Percentiles rank a stretch among this genome's conserved stretches.
Evolutionary conservation across 139 green algal species (phyloP).

Genomic region (Auxenochlorella pyrenoidosa): DNA sequence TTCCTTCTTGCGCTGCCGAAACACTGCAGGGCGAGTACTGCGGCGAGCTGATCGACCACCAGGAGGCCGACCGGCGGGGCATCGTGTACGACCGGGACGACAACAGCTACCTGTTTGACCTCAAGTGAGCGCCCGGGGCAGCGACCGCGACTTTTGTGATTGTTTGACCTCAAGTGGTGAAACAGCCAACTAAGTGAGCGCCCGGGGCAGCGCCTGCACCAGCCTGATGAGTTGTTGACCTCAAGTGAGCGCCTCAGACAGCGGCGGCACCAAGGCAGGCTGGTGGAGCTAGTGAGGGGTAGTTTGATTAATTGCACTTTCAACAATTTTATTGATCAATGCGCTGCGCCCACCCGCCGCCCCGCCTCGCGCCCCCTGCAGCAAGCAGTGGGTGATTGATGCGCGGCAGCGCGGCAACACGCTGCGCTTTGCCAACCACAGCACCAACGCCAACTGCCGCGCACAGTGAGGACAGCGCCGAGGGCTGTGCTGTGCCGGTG

Average conservation of each 20-base stretch:
- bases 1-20: no score
- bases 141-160: neutral
- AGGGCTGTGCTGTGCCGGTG: neutral
- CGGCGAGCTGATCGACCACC: slow-evolving; percentile 85
- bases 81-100: slow-evolving; percentile 88
- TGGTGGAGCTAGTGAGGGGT: no score
- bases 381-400: slow-evolving; percentile 85
- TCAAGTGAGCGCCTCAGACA: slow-evolving; percentile 77
- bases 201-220: no score
- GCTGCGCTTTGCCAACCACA: slow-evolving; percentile 90
- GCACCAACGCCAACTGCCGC: slow-evolving; percentile 67
- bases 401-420: slow-evolving; percentile 87
- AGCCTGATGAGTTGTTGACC: no score
- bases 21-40: slow-evolving; percentile 80
- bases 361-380: neutral
- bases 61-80: slow-evolving; percentile 90
- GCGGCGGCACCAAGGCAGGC: no score
- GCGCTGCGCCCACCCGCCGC: no score
- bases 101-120: slow-evolving; percentile 94
- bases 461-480: slow-evolving; percentile 37
- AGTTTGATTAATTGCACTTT: no score
- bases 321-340: no score
- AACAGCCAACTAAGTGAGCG: no score
- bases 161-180: no score
- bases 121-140: slow-evolving; percentile 61